Evolutionary conservation across 2,329 filamentous ascomycete species (phyloP).

Genomic region (Huntiella abstrusa): DNA sequence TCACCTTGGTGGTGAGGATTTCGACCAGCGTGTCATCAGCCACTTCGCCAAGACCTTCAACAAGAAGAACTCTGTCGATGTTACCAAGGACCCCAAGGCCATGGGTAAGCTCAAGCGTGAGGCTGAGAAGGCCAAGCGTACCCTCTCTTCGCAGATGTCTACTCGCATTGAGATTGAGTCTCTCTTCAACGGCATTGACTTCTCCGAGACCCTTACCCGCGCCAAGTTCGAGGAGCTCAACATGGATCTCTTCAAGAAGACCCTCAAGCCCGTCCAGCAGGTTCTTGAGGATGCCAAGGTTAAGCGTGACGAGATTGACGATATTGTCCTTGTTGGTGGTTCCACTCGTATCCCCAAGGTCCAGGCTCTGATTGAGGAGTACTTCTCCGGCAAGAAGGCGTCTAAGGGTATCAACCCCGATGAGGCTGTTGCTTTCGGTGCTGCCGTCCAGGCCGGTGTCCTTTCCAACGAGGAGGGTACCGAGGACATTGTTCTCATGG

Average conservation of each 20-base stretch:
- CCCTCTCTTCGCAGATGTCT: conserved; percentile 83
- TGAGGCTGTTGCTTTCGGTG: conserved; percentile 95
- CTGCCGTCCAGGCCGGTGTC: conserved; percentile 91
- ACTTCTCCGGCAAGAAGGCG: conserved; percentile 86
- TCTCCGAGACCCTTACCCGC: conserved; percentile 93
- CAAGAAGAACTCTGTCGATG: conserved; percentile 88
- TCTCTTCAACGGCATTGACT: conserved; percentile 92
- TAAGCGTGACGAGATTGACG: conserved; percentile 85
- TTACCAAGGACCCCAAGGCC: conserved; percentile 87
- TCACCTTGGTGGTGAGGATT: conserved; percentile 95
- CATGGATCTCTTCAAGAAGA: conserved; percentile 99
- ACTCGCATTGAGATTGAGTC: conserved; percentile 92
- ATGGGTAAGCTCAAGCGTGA: conserved; percentile 99
- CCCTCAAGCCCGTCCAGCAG: conserved; percentile 94
- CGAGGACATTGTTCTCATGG: conserved; percentile 75
- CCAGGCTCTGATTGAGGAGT: conserved; percentile 84
- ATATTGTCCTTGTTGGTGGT: conserved; percentile 95
- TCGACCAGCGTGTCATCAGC: conserved; percentile 94
- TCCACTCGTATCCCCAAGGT: conserved; percentile 99
- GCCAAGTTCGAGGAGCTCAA: conserved; percentile 99
- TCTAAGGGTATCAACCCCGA: conserved; percentile 99
- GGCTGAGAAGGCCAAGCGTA: conserved; percentile 98
- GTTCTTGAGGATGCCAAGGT: conserved; percentile 96
- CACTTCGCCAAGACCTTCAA: conserved; percentile 92
- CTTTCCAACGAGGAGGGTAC: conserved; percentile 74